phyloP scores from a whole-genome alignment of 2,329 filamentous ascomycete genomes.

The Arthrobotrys entomopaga region DNA sequence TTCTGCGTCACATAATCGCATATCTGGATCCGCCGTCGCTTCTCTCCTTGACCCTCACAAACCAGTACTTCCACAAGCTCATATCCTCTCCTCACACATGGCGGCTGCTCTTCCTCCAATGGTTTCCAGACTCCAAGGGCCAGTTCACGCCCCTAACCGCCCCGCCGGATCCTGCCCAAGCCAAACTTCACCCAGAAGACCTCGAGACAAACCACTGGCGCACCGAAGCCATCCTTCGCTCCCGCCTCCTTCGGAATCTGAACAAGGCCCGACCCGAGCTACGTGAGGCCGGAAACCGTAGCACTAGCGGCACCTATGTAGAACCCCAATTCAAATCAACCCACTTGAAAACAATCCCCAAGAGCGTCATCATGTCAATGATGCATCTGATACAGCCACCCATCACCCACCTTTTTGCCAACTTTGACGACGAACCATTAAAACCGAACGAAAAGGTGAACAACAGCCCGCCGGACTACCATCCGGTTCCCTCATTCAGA shows the following conservation, averaged over 20 bases:
- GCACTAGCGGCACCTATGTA: slow-evolving; percentile 42
- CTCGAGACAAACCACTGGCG: slow-evolving; percentile 53
- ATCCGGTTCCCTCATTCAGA: slow-evolving; percentile 39
- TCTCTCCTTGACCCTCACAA: slow-evolving; percentile 45
- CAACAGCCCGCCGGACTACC: slow-evolving; percentile 34
- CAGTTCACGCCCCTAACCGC: slow-evolving; percentile 52
- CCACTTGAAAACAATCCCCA: slow-evolving; percentile 50
- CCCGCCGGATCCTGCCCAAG: slow-evolving; percentile 41
- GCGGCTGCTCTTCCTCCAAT: slow-evolving; percentile 48
- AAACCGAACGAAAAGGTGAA: slow-evolving; percentile 42
- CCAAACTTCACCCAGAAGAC: slow-evolving; percentile 50
- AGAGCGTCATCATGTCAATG: slow-evolving; percentile 54
- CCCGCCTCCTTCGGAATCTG: slow-evolving; percentile 45
- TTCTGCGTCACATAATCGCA: slow-evolving; percentile 48
- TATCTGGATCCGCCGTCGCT: slow-evolving; percentile 49
- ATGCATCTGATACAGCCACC: slow-evolving; percentile 52
- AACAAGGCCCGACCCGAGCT: slow-evolving; percentile 51
- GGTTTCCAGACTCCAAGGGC: slow-evolving; percentile 52
- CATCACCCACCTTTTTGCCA: slow-evolving; percentile 43
- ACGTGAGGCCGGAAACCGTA: slow-evolving; percentile 49
- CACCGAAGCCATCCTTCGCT: slow-evolving; percentile 45
- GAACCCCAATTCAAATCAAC: slow-evolving; percentile 51
- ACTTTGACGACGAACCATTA: slow-evolving; percentile 36
- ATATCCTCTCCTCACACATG: slow-evolving; percentile 53
- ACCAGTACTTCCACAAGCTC: slow-evolving; percentile 52